These are phyloP conservation scores for Eragrostis curvula DNA, from an alignment of 176 grass and related monocot genomes.

Conservation along the genomic window DNA sequence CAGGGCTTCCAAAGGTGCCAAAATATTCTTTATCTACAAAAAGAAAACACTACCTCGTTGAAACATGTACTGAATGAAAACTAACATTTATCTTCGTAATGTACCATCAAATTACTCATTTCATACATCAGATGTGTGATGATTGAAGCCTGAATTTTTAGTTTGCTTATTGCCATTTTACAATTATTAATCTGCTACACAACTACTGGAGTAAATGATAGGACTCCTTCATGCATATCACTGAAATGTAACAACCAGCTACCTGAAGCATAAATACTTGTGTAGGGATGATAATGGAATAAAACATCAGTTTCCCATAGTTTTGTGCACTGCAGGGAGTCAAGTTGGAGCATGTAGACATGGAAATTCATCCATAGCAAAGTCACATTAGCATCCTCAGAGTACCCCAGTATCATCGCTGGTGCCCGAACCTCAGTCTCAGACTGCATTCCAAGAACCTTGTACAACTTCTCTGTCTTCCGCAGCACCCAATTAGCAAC, in stretches of 20 bases:
- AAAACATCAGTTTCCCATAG: neutral
- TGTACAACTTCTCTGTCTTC: neutral
- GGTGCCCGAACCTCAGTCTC: too few relatives aligned
- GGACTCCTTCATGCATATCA: too few relatives aligned
- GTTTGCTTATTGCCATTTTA: neutral
- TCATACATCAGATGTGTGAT: neutral
- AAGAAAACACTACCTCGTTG: too few relatives aligned
- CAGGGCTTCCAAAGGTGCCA: too few relatives aligned
- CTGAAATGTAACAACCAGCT: neutral
- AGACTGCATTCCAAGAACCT: neutral
- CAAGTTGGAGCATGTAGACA: neutral
- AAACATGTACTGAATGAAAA: too few relatives aligned
- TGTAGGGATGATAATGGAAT: neutral
- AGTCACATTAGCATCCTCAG: constrained; percentile 20
- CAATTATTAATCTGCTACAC: neutral
- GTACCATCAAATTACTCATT: neutral
- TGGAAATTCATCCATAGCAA: neutral
- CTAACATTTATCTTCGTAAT: too few relatives aligned
- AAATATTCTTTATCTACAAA: too few relatives aligned
- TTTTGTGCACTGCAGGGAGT: constrained; percentile 7
- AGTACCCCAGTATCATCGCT: neutral
- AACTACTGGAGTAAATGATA: too few relatives aligned
- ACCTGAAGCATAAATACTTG: constrained; percentile 18
- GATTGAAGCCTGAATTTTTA: neutral
- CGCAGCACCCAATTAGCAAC: constrained; percentile 16